phyloP scores from a whole-genome alignment of 768 basidiomycete genomes.

The Tricholoma hemisulphureum region DNA sequence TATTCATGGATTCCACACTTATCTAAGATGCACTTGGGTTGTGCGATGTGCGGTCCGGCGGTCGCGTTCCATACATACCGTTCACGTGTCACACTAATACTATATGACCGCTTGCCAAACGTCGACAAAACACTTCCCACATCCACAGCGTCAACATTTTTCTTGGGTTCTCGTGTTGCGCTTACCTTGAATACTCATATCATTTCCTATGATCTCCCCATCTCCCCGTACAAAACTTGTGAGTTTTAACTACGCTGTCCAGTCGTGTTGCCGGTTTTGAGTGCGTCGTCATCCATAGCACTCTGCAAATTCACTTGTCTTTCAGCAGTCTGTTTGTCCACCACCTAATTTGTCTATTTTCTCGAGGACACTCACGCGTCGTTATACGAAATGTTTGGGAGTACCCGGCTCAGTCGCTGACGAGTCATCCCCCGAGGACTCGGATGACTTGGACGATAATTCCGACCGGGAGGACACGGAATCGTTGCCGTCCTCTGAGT shows the following conservation, averaged over 20 bases:
- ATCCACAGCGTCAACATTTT: background rate
- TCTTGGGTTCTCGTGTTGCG: background rate
- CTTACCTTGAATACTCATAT: background rate
- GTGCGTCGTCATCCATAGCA: background rate
- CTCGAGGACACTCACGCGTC: conserved; percentile 4
- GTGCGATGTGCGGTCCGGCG: background rate
- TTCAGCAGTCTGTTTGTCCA: conserved; percentile 1
- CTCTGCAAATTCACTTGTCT: background rate
- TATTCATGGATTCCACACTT: background rate
- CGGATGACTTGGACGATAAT: background rate
- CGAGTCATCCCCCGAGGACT: background rate
- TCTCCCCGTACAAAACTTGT: background rate
- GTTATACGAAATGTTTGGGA: background rate
- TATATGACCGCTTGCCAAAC: background rate
- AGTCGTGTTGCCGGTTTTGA: background rate
- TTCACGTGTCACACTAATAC: background rate
- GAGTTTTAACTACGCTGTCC: background rate
- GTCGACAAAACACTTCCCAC: background rate
- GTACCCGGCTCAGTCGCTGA: background rate
- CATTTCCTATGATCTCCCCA: background rate
- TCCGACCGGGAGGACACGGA: background rate
- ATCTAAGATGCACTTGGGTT: no score
- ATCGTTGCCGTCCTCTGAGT: background rate
- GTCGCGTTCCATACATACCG: background rate
- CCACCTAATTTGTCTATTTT: background rate